A percentile compares a stretch with the other conserved stretches of the same genome.
Conservation (phyloP, 1,284 basidiomycete species). For the Entoloma clypeatum region DNA sequence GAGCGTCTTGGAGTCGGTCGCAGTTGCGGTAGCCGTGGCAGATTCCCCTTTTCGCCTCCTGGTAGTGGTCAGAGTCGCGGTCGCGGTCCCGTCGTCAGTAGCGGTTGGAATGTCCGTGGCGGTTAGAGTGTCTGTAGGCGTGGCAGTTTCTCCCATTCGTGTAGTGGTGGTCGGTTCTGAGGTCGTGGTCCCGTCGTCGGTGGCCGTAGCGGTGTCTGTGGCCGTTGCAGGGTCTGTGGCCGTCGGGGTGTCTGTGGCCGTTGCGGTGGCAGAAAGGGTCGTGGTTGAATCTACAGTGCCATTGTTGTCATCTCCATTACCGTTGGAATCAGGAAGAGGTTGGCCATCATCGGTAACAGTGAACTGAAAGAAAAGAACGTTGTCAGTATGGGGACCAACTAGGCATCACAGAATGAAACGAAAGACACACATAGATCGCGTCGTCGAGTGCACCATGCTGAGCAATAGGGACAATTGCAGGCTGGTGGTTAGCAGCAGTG, state of each 20-base stretch:
- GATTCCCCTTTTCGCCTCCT: too few relatives aligned
- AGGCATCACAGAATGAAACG: background rate
- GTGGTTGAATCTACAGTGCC: slow-evolving; percentile 16
- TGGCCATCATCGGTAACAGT: slow-evolving; percentile 31
- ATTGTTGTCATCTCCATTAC: slow-evolving; percentile 20
- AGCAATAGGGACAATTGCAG: slow-evolving; percentile 55
- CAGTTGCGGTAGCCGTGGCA: too few relatives aligned
- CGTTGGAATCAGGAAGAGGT: slow-evolving; percentile 14
- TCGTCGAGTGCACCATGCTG: slow-evolving; percentile 60
- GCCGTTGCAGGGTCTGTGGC: slow-evolving; percentile 7
- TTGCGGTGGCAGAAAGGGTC: slow-evolving; percentile 14
- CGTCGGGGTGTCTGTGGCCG: slow-evolving; percentile 10
- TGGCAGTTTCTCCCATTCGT: too few relatives aligned
- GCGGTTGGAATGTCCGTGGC: too few relatives aligned
- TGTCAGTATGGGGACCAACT: background rate
- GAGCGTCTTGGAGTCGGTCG: too few relatives aligned
- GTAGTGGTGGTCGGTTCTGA: too few relatives aligned
- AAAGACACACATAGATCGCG: slow-evolving; percentile 47
- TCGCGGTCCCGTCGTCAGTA: too few relatives aligned
- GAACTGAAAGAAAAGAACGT: slow-evolving; percentile 31
- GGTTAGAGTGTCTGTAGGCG: too few relatives aligned
- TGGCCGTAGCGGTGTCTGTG: slow-evolving; percentile 7
- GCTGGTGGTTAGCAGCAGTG: slow-evolving; percentile 60
- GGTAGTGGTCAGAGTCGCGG: too few relatives aligned
- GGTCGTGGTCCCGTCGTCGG: slow-evolving; percentile 6